Evolutionary conservation across 352 stramenopile genomes (phyloP), one percentile per base, ranked within the genome.

Genomic region (Aphanomyces invadans): DNA sequence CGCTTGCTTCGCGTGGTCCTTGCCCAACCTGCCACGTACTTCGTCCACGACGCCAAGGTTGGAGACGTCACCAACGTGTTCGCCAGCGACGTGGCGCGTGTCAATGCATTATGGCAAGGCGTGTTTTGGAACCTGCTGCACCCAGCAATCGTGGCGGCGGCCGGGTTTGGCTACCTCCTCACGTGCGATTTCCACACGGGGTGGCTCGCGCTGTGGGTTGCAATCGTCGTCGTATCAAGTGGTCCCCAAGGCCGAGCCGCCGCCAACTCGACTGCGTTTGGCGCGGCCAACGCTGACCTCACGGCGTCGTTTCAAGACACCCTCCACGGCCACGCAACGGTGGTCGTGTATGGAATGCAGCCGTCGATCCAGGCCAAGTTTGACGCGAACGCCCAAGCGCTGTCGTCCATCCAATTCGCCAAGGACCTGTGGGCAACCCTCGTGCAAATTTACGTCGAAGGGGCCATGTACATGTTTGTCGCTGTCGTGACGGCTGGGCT

Each of bases 381-480:
- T 57, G 49, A 32, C 29, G 49, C n/a, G 21, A 21, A 39, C 5
- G 49, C 25, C 5, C 25, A 39, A 21, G 49, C 25, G 49, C 29
- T 32, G 12, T 21, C 49, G 1, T 29, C 15, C 25, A 32, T 38
- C 25, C 49, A 57, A 38, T 57, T 29, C 49, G 49, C 49, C 49
- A 57, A 57, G 25, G 49, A 57, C 49, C 49, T 57, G 45, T 95
- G 86, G 86, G 89, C 86, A 36, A 92, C 81, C 55, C 80, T 95
- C 51, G 86, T 95, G 66, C 86, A 95, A 73, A 92, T 95, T 59
- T 90, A 92, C 77, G 90, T 95, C 49, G 84, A 92, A 65, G 90
- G 80, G 36, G 83, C 79, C 26, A 95, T 95, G 86, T 92, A 90
- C 73, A 90, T 91, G 70, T 95, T 95, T 73, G 86, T 83, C 53